Evolutionary conservation across 331 rosid genomes (phyloP), one percentile per base, ranked within the genome.

Genomic region (Phaseolus coccineus): DNA sequence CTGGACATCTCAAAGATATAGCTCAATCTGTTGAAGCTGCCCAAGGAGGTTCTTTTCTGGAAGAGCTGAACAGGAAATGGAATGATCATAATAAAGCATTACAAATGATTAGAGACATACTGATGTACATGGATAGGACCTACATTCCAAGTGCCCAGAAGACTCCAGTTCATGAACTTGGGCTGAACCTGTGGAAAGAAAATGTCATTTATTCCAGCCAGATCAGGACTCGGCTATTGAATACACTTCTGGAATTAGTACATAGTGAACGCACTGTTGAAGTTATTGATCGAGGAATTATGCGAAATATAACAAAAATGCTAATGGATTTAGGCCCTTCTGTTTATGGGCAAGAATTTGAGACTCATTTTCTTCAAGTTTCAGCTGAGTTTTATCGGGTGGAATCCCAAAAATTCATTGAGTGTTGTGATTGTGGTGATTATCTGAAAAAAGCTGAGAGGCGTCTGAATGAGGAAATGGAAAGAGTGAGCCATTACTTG

Each of bases 101-200:
- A 85, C 94, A 93, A 76, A 93, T 91, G 96, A 88, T 93, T 66
- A 81, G 97, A 71, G 98, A 91, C 85, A 89, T 93, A 79, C 73
- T 93, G 86, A 91, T 93, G 98, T 93, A 93, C 88, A 90, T 93
- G 98, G 98, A 94, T 65, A 90, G 97, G 70, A 94, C 92, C 80
- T 87, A 90, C 81, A 87, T 94, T 65, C 91, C 96, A 37, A 91
- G 97, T 80, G 74, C 89, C 25, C 90, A 87, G 74, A 94, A 89
- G 80, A 89, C 91, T 3, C 96, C 91, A 40, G 96, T 91, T 77
- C 90, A 91, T 15, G 97, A 94, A 77, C 97, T 94, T 73, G 97
- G 98, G 74, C 80, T 94, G 77, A 87, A 89, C 71, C 90, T 94
- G 44, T 94, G 97, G 98, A 91, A 88, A 81, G 98, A 91, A 73